Conservation (phyloP, 805 yeast genomes). For the Metschnikowia colocasiae region DNA sequence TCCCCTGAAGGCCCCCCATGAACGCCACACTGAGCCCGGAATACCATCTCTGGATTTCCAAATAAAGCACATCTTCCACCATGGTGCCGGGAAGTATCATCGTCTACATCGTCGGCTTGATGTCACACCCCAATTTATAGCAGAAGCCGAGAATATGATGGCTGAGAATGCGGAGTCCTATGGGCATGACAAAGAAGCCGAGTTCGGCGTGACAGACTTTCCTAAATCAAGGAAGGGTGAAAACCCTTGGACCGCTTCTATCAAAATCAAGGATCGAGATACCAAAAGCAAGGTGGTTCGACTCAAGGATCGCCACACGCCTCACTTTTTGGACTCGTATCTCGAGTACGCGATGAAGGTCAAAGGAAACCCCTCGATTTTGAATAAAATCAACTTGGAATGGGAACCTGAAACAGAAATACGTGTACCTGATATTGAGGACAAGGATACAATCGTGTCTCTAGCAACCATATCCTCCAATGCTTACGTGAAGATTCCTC, state of each 20-base stretch:
- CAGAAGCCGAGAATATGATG: slow-evolving; percentile 9
- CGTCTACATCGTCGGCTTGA: slow-evolving; percentile 49
- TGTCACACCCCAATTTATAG: slow-evolving; percentile 41
- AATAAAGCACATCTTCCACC: slow-evolving; percentile 60
- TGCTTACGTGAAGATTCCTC: slow-evolving; percentile 80
- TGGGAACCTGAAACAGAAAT: slow-evolving; percentile 57
- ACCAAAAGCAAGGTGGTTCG: slow-evolving; percentile 23
- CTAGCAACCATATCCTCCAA: slow-evolving; percentile 85
- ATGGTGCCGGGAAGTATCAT: slow-evolving; percentile 47
- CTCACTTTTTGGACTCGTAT: slow-evolving; percentile 65
- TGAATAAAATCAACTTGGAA: slow-evolving; percentile 46
- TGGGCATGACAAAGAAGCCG: slow-evolving; percentile 1
- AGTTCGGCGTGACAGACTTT: slow-evolving; percentile 31
- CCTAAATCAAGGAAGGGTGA: slow-evolving; percentile 27
- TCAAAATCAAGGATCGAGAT: slow-evolving; percentile 25
- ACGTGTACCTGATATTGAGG: slow-evolving; percentile 69
- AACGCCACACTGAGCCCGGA: slow-evolving; percentile 1
- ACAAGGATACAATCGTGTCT: slow-evolving; percentile 65
- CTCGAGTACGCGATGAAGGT: slow-evolving; percentile 51
- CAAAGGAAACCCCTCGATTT: slow-evolving; percentile 34
- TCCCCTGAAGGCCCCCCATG: neutral
- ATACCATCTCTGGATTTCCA: slow-evolving; percentile 18
- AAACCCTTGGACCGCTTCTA: slow-evolving; percentile 39
- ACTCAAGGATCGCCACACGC: slow-evolving; percentile 41
- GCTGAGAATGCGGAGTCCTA: neutral